phyloP scores from a whole-genome alignment of 768 basidiomycete genomes.

The Phlebiopsis flavidoalba region DNA sequence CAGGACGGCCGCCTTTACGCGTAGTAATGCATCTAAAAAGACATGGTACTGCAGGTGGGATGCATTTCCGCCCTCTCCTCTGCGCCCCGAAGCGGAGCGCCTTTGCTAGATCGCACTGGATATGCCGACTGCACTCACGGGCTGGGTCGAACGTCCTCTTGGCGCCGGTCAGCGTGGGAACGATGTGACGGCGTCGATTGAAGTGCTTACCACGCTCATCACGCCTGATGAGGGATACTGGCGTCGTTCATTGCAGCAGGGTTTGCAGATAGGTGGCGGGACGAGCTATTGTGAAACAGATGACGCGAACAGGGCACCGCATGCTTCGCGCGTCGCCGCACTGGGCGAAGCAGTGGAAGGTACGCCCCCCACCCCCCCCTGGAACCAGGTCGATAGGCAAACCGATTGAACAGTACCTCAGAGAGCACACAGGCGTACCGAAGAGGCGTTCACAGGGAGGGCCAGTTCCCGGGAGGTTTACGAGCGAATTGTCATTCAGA shows the following conservation, averaged over 20 bases:
- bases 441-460: slow-evolving; percentile 21
- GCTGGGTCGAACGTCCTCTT: slow-evolving; percentile 16
- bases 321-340: slow-evolving; percentile 23
- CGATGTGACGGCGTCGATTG: slow-evolving; percentile 19
- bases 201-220: slow-evolving; percentile 21
- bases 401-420: slow-evolving; percentile 19
- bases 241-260: slow-evolving; percentile 17
- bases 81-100: slow-evolving; percentile 14
- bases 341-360: slow-evolving; percentile 27
- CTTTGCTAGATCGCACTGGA: slow-evolving; percentile 23
- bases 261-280: slow-evolving; percentile 23
- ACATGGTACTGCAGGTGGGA: slow-evolving; percentile 11
- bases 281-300: slow-evolving; percentile 17
- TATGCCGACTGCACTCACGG: slow-evolving; percentile 26
- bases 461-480: slow-evolving; percentile 18
- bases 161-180: slow-evolving; percentile 24
- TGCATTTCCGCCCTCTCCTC: slow-evolving; percentile 6
- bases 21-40: background rate
- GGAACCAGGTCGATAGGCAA: slow-evolving; percentile 7
- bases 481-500: slow-evolving; percentile 13
- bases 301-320: slow-evolving; percentile 8
- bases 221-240: slow-evolving; percentile 15
- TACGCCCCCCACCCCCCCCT: slow-evolving; percentile 15
- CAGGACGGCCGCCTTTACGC: background rate
- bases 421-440: slow-evolving; percentile 22